A percentile compares a stretch with the other conserved stretches of the same genome.
phyloP scores from a whole-genome alignment of 257 asterid genomes.

The Solanum phureja region DNA sequence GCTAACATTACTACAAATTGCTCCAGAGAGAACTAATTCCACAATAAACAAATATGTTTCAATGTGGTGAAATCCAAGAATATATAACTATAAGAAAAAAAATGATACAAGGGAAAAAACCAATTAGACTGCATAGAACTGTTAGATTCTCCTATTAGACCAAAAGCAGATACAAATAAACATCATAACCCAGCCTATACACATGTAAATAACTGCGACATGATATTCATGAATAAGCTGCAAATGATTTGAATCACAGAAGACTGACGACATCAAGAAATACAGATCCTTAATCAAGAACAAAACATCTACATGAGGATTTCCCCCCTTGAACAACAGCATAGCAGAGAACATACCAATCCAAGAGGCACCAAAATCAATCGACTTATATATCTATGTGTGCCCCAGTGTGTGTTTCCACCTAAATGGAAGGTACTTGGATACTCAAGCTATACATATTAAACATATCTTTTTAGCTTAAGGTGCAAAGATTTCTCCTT shows the following conservation, averaged over 20 bases:
- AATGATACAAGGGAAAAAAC: not conserved
- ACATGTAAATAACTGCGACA: not conserved
- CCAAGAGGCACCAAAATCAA: not conserved
- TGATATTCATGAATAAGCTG: not conserved
- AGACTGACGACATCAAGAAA: not conserved
- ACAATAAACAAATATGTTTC: not conserved
- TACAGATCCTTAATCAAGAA: not conserved
- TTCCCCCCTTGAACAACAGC: not conserved
- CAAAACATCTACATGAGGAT: not conserved
- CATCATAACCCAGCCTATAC: not conserved
- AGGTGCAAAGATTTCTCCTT: not conserved
- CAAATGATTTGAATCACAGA: not conserved
- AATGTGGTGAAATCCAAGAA: not conserved
- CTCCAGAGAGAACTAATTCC: not conserved
- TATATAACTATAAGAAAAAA: not conserved
- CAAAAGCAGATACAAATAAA: not conserved
- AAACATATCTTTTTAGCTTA: not conserved
- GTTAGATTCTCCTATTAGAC: not conserved
- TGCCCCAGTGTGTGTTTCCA: not conserved
- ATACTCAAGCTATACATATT: not conserved
- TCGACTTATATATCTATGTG: not conserved
- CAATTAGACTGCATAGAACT: not conserved
- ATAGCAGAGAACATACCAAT: not conserved
- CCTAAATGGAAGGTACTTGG: not conserved
- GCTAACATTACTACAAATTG: not conserved